These are phyloP conservation scores for Solanum neorickii DNA, from an alignment of 257 asterid species.

Conservation along the genomic window DNA sequence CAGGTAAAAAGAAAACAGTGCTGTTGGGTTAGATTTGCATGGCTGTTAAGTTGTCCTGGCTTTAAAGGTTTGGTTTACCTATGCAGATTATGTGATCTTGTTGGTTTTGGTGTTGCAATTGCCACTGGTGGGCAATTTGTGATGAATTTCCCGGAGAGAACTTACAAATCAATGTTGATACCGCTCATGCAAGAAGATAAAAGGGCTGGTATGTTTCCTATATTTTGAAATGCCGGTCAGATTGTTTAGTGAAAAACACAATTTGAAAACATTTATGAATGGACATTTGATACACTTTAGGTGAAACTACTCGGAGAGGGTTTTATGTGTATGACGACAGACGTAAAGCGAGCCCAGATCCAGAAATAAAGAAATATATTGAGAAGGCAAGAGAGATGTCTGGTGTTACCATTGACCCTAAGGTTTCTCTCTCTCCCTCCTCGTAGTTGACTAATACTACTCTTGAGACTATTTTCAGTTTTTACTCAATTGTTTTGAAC, in stretches of 20 bases:
- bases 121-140: slow-evolving; percentile 87
- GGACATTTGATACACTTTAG: slow-evolving; percentile 13
- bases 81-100: slow-evolving; percentile 87
- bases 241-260: not conserved
- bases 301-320: slow-evolving; percentile 80
- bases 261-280: not conserved
- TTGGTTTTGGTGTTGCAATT: slow-evolving; percentile 91
- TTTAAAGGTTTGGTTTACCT: not conserved
- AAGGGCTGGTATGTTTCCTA: slow-evolving; percentile 49
- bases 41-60: not conserved
- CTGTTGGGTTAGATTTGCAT: not conserved
- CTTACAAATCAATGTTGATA: slow-evolving; percentile 81
- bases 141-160: slow-evolving; percentile 79
- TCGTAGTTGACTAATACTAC: not conserved
- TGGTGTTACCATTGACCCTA: slow-evolving; percentile 73
- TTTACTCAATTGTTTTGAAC: not conserved
- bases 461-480: not conserved
- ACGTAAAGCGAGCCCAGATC: slow-evolving; percentile 91
- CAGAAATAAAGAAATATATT: slow-evolving; percentile 69
- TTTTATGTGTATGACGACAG: slow-evolving; percentile 67
- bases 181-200: slow-evolving; percentile 93
- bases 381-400: slow-evolving; percentile 74
- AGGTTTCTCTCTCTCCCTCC: slow-evolving; percentile 32
- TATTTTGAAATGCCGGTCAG: not conserved
- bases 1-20: slow-evolving; percentile 32